Conservation (phyloP, 2,329 filamentous ascomycete species). For the Pseudogymnoascus sp. region DNA sequence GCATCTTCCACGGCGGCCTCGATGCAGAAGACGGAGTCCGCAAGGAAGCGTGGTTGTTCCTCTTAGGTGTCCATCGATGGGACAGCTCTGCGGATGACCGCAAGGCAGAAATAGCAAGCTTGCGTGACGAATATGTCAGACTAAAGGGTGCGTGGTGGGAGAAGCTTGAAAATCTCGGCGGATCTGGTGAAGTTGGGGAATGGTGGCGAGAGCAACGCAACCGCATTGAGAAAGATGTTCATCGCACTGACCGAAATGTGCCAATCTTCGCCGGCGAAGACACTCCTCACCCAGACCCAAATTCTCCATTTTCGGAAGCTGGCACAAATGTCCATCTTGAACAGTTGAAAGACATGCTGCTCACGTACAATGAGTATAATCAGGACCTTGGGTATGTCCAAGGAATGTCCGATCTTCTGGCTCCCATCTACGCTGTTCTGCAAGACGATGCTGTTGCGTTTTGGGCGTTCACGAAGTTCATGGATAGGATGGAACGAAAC, state of each 20-base stretch:
- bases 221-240: constrained; percentile 98
- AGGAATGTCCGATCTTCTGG: constrained; percentile 94
- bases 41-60: constrained; percentile 93
- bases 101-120: constrained; percentile 70
- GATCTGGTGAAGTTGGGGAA: constrained; percentile 73
- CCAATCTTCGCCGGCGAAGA: constrained; percentile 96
- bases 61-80: constrained; percentile 90
- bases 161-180: constrained; percentile 71
- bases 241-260: constrained; percentile 89
- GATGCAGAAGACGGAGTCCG: constrained; percentile 83
- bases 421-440: constrained; percentile 92
- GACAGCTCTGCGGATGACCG: constrained; percentile 81
- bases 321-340: constrained; percentile 97
- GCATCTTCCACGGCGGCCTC: constrained; percentile 92
- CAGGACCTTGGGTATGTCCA: constrained; percentile 93
- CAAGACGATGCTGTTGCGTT: constrained; percentile 97
- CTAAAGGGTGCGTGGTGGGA: constrained; percentile 98
- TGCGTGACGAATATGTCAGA: constrained; percentile 87
- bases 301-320: constrained; percentile 84
- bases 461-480: constrained; percentile 92
- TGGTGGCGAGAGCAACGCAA: constrained; percentile 95
- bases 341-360: constrained; percentile 97
- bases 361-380: constrained; percentile 98
- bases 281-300: constrained; percentile 90
- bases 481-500: constrained; percentile 97